These are phyloP conservation scores for Zalaria sp. DNA, from an alignment of 2,329 filamentous ascomycete genomes.

Conservation along the genomic window DNA sequence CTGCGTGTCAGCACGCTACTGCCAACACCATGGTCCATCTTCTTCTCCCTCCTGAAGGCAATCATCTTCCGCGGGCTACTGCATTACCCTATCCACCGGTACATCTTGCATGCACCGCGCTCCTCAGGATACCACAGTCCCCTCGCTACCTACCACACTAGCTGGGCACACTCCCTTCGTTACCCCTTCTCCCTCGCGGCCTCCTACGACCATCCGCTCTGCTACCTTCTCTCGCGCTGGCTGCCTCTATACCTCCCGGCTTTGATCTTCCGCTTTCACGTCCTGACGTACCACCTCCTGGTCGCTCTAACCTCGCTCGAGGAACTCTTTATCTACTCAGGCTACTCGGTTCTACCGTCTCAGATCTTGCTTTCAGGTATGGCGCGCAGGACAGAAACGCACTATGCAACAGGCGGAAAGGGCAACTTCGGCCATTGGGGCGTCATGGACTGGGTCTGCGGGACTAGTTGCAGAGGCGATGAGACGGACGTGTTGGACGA, in stretches of 20 bases:
- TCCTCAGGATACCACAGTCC: conserved; percentile 10
- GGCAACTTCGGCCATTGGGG: conserved; percentile 49
- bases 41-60: conserved; percentile 38
- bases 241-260: conserved; percentile 53
- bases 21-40: conserved; percentile 48
- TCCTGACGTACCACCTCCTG: conserved; percentile 58
- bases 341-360: conserved; percentile 48
- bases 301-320: conserved; percentile 49
- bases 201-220: conserved; percentile 54
- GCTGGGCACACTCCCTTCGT: conserved; percentile 44
- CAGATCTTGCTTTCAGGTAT: conserved; percentile 44
- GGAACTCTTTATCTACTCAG: conserved; percentile 52
- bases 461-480: conserved; percentile 32
- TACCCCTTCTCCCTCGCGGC: conserved; percentile 49
- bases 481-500: conserved; percentile 39
- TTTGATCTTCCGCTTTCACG: conserved; percentile 50
- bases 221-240: conserved; percentile 48
- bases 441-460: conserved; percentile 47
- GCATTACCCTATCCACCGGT: conserved; percentile 62
- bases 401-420: conserved; percentile 34
- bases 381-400: conserved; percentile 42
- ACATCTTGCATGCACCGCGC: conserved; percentile 44
- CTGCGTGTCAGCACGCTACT: conserved; percentile 44
- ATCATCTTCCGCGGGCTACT: conserved; percentile 47
- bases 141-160: conserved; percentile 26